Evolutionary conservation across 805 yeast genomes (phyloP), one percentile per base, ranked within the genome.

Genomic region (Candida manassasensis): DNA sequence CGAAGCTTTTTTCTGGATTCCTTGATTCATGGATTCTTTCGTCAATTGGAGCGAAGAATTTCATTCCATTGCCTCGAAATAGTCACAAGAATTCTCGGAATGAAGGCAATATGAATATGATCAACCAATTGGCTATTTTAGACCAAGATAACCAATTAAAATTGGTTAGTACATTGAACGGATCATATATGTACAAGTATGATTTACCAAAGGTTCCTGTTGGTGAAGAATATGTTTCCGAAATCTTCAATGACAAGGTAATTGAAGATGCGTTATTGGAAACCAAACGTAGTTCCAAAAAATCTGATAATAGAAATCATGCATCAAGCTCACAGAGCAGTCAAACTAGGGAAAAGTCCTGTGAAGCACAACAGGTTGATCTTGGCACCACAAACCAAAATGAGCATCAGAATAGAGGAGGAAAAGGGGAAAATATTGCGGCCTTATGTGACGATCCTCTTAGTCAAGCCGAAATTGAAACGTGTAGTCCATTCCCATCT

Each of bases 401-500:
- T n/a, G n/a, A n/a, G n/a, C n/a, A n/a, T n/a, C n/a, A n/a, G n/a
- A n/a, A n/a, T n/a, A n/a, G n/a, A n/a, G n/a, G n/a, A n/a, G n/a
- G n/a, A n/a, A n/a, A n/a, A n/a, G n/a, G n/a, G n/a, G n/a, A n/a
- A n/a, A n/a, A n/a, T n/a, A n/a, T n/a, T n/a, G n/a, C n/a, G n/a
- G n/a, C n/a, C n/a, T n/a, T n/a, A n/a, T n/a, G n/a, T n/a, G 27
- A 24, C 9, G 30, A 32, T 29, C 72, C 73, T 3, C 50, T 75
- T 19, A 67, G 76, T 0, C 71, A 73, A 38, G 69, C 76, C 21
- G 82, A 77, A 48, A 69, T 78, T 36, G 81, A 77, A 43, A 73
- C 81, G 0, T 69, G 79, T 41, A 53, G 51, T 15, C 70, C 71
- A 4, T 63, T 55, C 37, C 46, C 56, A 32, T 55, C 57, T 32